Percentiles rank a stretch among this genome's conserved stretches.
phyloP scores from a whole-genome alignment of 305 asterid genomes.

The Ajuga reptans region DNA sequence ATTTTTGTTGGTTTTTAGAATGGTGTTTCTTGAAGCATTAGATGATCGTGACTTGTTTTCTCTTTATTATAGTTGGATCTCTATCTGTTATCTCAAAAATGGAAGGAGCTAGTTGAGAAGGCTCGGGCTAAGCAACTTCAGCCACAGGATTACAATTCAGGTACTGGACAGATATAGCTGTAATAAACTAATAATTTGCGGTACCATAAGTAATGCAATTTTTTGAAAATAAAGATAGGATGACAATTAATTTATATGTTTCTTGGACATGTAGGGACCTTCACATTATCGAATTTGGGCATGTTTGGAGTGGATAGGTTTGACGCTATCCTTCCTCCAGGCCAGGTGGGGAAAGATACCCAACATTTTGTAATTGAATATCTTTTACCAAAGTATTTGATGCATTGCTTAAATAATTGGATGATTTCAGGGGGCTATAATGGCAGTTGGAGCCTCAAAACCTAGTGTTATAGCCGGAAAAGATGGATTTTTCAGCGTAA shows the following conservation, averaged over 20 bases:
- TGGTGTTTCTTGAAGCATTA: background rate
- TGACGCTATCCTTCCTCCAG: constrained; percentile 98
- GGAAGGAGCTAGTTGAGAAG: constrained; percentile 94
- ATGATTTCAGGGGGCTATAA: constrained; percentile 75
- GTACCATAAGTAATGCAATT: background rate
- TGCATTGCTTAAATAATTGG: constrained; percentile 9
- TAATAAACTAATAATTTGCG: background rate
- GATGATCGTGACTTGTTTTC: constrained; percentile 21
- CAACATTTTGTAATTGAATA: background rate
- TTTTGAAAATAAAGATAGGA: background rate
- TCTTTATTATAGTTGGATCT: constrained; percentile 68
- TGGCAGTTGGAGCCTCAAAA: constrained; percentile 98
- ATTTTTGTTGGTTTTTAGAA: background rate
- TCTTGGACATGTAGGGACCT: constrained; percentile 54
- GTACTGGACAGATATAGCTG: constrained; percentile 25
- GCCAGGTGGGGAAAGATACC: constrained; percentile 51
- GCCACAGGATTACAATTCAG: constrained; percentile 89
- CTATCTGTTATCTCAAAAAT: constrained; percentile 77
- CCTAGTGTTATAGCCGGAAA: constrained; percentile 56
- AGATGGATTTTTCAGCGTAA: constrained; percentile 63
- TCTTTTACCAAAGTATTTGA: background rate
- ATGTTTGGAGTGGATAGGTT: constrained; percentile 96
- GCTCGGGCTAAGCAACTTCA: constrained; percentile 92
- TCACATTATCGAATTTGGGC: constrained; percentile 83
- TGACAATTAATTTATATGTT: constrained; percentile 10